Conservation (phyloP, 306 rosid genomes). For the Gastrolobium villosum region DNA sequence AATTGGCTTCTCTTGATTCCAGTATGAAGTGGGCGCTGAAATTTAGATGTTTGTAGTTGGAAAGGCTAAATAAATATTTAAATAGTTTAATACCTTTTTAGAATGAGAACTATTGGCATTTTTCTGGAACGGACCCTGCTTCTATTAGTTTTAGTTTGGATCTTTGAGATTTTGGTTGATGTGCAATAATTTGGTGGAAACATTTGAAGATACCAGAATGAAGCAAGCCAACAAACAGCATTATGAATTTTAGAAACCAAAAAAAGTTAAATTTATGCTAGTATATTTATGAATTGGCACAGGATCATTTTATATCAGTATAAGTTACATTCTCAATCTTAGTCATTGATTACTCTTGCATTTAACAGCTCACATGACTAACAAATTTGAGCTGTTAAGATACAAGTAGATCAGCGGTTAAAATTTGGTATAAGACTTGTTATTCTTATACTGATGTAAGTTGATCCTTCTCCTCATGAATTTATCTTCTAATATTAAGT, state of each 20-base stretch:
- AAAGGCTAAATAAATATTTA: conserved; percentile 12
- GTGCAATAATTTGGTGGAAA: conserved; percentile 21
- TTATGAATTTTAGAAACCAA: conserved; percentile 30
- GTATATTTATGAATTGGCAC: not conserved
- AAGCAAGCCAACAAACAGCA: conserved; percentile 7
- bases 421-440: too few relatives aligned
- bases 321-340: too few relatives aligned
- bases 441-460: too few relatives aligned
- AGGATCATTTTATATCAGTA: too few relatives aligned
- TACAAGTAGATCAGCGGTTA: too few relatives aligned
- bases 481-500: not conserved
- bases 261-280: not conserved
- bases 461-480: not conserved
- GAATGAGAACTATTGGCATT: not conserved
- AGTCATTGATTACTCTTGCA: too few relatives aligned
- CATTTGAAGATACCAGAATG: not conserved
- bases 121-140: conserved; percentile 13
- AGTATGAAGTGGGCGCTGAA: not conserved
- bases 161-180: conserved; percentile 23
- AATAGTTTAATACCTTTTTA: not conserved
- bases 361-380: too few relatives aligned
- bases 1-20: conserved; percentile 42
- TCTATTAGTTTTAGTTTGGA: conserved; percentile 4
- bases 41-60: conserved; percentile 25
- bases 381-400: too few relatives aligned